Evolutionary conservation across 2,329 filamentous ascomycete genomes (phyloP), one percentile per base, ranked within the genome.

Genomic region (Colletotrichum tropicicola): DNA sequence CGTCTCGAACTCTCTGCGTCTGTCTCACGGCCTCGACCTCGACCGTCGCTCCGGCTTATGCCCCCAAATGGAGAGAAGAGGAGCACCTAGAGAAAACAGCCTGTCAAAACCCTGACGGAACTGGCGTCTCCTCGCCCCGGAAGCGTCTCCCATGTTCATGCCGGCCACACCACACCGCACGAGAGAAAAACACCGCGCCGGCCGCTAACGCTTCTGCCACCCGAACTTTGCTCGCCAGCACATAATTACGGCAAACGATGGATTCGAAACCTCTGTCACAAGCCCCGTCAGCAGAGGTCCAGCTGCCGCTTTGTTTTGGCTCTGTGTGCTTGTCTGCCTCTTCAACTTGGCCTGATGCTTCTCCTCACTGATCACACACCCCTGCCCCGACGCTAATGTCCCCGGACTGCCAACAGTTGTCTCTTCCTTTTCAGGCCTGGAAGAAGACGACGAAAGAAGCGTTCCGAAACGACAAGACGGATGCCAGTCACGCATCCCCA

Each of bases 41-140:
- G n/a, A 45, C 48, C 39, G 41, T 19, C 17, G 58, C 30, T 43
- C 48, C 32, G 27, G 32, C 60, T 51, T 27, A 64, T 43, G 56
- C 56, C 54, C 12, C 27, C 15, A 54, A 8, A 59, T 54, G 60
- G 60, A 53, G 56, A 54, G 56, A 49, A 60, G 60, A 54, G 56
- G 56, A 23, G 41, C 39, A 48, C 12, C 56, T n/a, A 54, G 56
- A 60, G 35, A 49, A 27, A 65, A 54, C 27, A 54, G 27, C 56
- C 48, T 19, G 41, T 23, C 56, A 54, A 12, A 10, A 27, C 56
- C n/a, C 27, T 48, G 56, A 64, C 48, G 48, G 61, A 60, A 48
- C 53, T 49, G 61, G 61, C 48, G 60, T 39, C 48, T 60, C 47
- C 32, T 62, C 62, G 27, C 57, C 19, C 57, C 62, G 44, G 57